Evolutionary conservation across 306 rosid species (phyloP), one percentile per base, ranked within the genome.

Genomic region (Pterocarpus santalinus): DNA sequence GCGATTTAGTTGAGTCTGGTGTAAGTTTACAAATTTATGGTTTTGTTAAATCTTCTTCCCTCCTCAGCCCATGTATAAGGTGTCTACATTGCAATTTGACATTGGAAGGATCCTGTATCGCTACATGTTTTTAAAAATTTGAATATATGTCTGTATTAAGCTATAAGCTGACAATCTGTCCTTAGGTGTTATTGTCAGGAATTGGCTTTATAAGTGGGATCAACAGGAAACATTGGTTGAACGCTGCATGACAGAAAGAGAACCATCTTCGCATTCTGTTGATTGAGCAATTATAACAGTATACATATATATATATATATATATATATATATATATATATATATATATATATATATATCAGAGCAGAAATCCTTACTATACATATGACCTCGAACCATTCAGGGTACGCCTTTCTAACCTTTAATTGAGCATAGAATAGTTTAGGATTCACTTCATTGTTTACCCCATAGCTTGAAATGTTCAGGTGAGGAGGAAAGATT

Each of bases 401-500:
- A 92, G 99, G 94, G 98, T 89, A 84, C 73, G 90, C 15, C 65
- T 84, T 68, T 85, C 63, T 56, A 51, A 28, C 77, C 84, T 64
- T 78, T 35, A 67, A 49, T 69, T 84, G 64, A 60, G 44, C 81
- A 22, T 58, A 39, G 13, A 46, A 64, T 47, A 15, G 60, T 78
- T 81, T 66, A 39, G 63, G 34, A 66, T 72, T 83, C 13, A 30
- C 32, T 28, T 81, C 35, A 44, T 75, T 82, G 0, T 82, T 30
- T 22, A 5, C 39, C 36, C 32, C 8, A 14, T 79, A 47, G 35
- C 65, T 77, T 77, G 65, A 47, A 80, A 79, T 86, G 80, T 81
- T 80, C 81, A 96, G 99, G 99, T 96, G 89, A 92, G 99, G 93
- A 91, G 99, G 90, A 96, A 96, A 80, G 98, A 96, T 83, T 96